These are phyloP conservation scores for Mycogone perniciosa DNA, from an alignment of 2,329 filamentous ascomycete genomes.

Conservation along the genomic window DNA sequence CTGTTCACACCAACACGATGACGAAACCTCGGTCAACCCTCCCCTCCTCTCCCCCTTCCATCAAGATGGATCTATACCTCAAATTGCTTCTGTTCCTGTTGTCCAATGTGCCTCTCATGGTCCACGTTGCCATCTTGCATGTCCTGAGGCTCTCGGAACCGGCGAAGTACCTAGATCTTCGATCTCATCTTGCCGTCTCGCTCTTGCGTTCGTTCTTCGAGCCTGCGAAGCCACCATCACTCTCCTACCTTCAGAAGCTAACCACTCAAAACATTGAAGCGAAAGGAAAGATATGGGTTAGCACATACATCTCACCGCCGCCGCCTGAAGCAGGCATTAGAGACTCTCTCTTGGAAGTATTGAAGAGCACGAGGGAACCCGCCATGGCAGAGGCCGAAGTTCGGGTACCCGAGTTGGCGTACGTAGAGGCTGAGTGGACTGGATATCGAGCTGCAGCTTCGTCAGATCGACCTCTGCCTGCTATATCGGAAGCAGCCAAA, in stretches of 20 bases:
- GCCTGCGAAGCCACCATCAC: slow-evolving; percentile 38
- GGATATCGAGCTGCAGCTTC: slow-evolving; percentile 55
- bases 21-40: not conserved
- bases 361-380: slow-evolving; percentile 3
- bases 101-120: slow-evolving; percentile 53
- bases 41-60: not conserved
- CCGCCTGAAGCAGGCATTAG: slow-evolving; percentile 51
- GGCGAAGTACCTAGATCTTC: slow-evolving; percentile 70
- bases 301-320: slow-evolving; percentile 57
- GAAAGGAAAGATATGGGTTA: slow-evolving; percentile 78
- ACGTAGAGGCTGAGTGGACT: slow-evolving; percentile 70
- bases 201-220: slow-evolving; percentile 61
- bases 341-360: slow-evolving; percentile 25
- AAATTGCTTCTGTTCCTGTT: slow-evolving; percentile 30
- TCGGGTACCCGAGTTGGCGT: slow-evolving; percentile 44
- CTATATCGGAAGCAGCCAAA: slow-evolving; percentile 55
- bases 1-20: not conserved
- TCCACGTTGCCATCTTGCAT: slow-evolving; percentile 58
- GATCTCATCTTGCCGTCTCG: slow-evolving; percentile 64
- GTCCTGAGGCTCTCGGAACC: slow-evolving; percentile 62
- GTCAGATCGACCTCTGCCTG: slow-evolving; percentile 43
- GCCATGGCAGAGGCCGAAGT: slow-evolving; percentile 11
- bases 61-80: slow-evolving; percentile 6
- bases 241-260: slow-evolving; percentile 59
- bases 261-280: slow-evolving; percentile 58